Base-by-base conservation (phyloP, 139 green algal genomes). In the Asterochloris erici region DNA sequence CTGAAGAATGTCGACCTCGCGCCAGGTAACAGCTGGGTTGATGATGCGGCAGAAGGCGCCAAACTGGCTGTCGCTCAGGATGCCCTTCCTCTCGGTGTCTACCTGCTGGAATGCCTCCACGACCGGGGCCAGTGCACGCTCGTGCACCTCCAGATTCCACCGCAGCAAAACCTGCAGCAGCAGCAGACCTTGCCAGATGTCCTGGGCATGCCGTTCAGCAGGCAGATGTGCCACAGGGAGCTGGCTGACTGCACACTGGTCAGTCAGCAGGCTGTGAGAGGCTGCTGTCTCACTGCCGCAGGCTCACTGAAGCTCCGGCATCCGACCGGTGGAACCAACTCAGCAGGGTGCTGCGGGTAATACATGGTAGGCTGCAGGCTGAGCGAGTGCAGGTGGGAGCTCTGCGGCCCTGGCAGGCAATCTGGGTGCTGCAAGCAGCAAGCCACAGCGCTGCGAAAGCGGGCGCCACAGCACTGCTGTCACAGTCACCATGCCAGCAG, bases 11-110 rank as follows among this genome's bases (percentile, higher is more conserved):
- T 27, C 38, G 60, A 81, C 77, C 61, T 77, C 81, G 17, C 74
- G 26, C 62, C 27, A 13, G 28, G 16, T 68, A 63, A 81, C 47
- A 27, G 63, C 47, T 47, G 81, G 81, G 77, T 85, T 85, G 74
- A 85, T 85, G 63, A 63, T n/a, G 70, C 73, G 68, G 73, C 81
- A 85, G 62, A 85, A 85, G 73, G 81, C 68, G 24, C 15, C 60
- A 63, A 85, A 85, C 63, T 81, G 74, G 21, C 81, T 61, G 19
- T 26, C 68, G 1, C 73, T 77, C 19, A 85, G 63, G 23, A 74
- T 73, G 73, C 81, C 81, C 16, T 68, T 60, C 29, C 69, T 79
- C 26, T 28, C 60, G 10, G 70, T 63, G 28, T 85, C 81, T 24
- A 85, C 64, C 4, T 62, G 64, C 23, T 73, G 68, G 81, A 85